Percentiles rank a stretch among this genome's conserved stretches.
These are phyloP conservation scores for Asparagopsis taxiformis DNA, from an alignment of 31 red algal genomes.

Conservation along the genomic window DNA sequence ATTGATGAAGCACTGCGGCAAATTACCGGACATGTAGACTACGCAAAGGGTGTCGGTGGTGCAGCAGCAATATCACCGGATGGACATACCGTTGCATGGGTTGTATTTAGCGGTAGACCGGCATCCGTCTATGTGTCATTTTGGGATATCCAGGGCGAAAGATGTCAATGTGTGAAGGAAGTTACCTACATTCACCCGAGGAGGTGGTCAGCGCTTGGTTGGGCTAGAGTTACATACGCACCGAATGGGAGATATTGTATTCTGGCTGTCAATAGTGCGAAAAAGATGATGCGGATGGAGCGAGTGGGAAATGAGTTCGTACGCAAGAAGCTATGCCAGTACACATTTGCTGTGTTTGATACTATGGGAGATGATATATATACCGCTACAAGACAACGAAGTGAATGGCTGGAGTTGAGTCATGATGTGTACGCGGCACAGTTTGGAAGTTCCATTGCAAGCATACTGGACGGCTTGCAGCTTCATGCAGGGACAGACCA, in stretches of 20 bases:
- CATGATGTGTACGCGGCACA: constrained; percentile 5
- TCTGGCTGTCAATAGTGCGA: constrained; percentile 40
- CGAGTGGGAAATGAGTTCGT: constrained; percentile 34
- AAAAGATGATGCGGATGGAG: constrained; percentile 30
- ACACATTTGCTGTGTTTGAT: constrained; percentile 18
- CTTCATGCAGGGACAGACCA: not conserved
- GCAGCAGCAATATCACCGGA: constrained; percentile 45
- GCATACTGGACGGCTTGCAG: not conserved
- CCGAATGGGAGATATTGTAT: constrained; percentile 22
- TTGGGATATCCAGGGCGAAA: not conserved
- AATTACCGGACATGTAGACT: not conserved
- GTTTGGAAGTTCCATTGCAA: not conserved
- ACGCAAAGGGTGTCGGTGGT: constrained; percentile 23
- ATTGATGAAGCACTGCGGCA: constrained; percentile 2
- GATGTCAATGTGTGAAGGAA: not conserved
- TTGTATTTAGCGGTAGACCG: constrained; percentile 36
- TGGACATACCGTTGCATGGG: constrained; percentile 23
- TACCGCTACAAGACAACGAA: not conserved
- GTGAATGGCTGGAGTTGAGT: constrained; percentile 29
- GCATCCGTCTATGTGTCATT: constrained; percentile 10
- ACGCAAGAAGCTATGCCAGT: constrained; percentile 33
- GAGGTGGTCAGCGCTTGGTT: constrained; percentile 48
- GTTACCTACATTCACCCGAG: constrained; percentile 27
- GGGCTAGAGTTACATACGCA: constrained; percentile 32
- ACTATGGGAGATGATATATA: constrained; percentile 1